Evolutionary conservation across 768 basidiomycete genomes (phyloP), one percentile per base, ranked within the genome.

Genomic region (Panus rudis): DNA sequence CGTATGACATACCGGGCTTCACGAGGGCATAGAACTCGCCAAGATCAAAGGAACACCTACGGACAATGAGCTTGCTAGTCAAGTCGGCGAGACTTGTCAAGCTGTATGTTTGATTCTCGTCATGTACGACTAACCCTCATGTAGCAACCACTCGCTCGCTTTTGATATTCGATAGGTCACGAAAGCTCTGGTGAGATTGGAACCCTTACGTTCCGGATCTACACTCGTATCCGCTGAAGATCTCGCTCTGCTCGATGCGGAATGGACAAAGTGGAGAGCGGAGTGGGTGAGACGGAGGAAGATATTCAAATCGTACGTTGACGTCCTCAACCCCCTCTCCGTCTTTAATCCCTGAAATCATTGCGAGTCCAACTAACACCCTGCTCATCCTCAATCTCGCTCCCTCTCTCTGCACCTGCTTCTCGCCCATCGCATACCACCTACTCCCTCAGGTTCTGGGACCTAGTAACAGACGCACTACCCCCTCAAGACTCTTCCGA

Each of bases 241-340:
- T 39, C 69, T 87, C 14, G 75, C 72, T 13, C 65, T 70, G 46
- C 66, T 92, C 41, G 81, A 92, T 46, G 58, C 62, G 1, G 85
- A 92, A 24, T 92, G 90, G 84, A 63, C 53, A 5, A 78, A 74
- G 55, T 93, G 90, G 90, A 70, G 84, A 48, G 70, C 72, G 3
- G 84, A 92, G 65, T 94, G 92, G 92, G 61, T 76, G 25, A 70
- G 73, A 19, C 71, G 92, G 43, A 77, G 73, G 56, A 92, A 86
- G 58, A 65, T 84, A 3, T 94, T 90, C 63, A 75, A 69, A 45
- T 75, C 68, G 89, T 89, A 67, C 55, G 82, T 70, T 16, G 11
- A n/a, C n/a, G n/a, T n/a, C n/a, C n/a, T n/a, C n/a, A n/a, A n/a
- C n/a, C n/a, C n/a, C n/a, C n/a, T n/a, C n/a, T n/a, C n/a, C n/a